A percentile compares a stretch with the other conserved stretches of the same genome.
Conservation (phyloP, 1,139 yeast genomes). For the Zygosaccharomyces pseudobailii region DNA sequence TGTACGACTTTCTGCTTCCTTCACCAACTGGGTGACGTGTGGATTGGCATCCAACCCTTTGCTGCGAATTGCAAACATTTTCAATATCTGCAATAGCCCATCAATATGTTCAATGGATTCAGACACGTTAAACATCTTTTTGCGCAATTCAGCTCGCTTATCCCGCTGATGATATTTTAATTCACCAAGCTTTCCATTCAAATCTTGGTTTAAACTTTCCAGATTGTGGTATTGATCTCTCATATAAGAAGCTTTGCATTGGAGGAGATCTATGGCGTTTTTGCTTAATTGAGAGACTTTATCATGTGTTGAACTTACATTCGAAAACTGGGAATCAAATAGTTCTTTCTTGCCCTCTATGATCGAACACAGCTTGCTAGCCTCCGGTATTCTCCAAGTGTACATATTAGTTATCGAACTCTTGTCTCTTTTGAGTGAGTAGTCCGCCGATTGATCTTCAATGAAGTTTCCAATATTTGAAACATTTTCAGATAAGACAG, state of each 20-base stretch:
- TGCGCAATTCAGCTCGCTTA: slow-evolving; percentile 20
- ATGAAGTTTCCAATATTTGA: slow-evolving; percentile 33
- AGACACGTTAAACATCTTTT: slow-evolving; percentile 15
- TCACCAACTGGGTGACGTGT: slow-evolving; percentile 13
- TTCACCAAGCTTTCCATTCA: slow-evolving; percentile 12
- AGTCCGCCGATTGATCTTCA: slow-evolving; percentile 35
- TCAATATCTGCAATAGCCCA: slow-evolving; percentile 19
- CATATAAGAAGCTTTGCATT: slow-evolving; percentile 3
- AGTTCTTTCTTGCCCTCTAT: slow-evolving; percentile 11
- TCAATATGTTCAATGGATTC: slow-evolving; percentile 14
- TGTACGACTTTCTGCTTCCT: slow-evolving; percentile 13
- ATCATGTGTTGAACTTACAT: slow-evolving; percentile 6
- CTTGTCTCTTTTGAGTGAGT: slow-evolving; percentile 19
- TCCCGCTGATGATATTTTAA: slow-evolving; percentile 22
- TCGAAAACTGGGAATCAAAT: neutral
- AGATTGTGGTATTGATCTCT: slow-evolving; percentile 15
- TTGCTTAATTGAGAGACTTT: slow-evolving; percentile 1
- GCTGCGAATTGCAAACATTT: slow-evolving; percentile 17
- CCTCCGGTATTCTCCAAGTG: slow-evolving; percentile 43
- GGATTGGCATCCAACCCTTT: slow-evolving; percentile 15
- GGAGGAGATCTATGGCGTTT: slow-evolving; percentile 1
- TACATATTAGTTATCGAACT: slow-evolving; percentile 21
- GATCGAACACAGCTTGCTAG: slow-evolving; percentile 24
- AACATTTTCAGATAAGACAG: slow-evolving; percentile 36
- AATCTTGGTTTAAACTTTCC: slow-evolving; percentile 9